phyloP scores from a whole-genome alignment of 2,329 filamentous ascomycete species.

The Cordyceps cicadae region DNA sequence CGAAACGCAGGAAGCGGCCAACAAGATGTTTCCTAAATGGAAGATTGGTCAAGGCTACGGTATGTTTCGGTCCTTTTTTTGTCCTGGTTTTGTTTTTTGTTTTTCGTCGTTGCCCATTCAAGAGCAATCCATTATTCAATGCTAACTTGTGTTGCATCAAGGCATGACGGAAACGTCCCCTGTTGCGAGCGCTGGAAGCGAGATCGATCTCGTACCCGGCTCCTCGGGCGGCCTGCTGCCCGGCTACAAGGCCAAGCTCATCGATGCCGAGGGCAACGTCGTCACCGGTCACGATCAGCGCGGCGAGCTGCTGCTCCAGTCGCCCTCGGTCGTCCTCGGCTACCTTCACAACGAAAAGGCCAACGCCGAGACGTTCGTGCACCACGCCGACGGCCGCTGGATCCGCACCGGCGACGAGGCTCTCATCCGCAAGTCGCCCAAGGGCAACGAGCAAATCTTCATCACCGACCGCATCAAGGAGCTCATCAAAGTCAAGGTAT shows the following conservation, averaged over 20 bases:
- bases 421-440: slow-evolving; percentile 53
- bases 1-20: slow-evolving; percentile 57
- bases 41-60: slow-evolving; percentile 65
- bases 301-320: slow-evolving; percentile 73
- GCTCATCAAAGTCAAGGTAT: slow-evolving; percentile 68
- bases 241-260: slow-evolving; percentile 52
- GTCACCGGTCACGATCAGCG: slow-evolving; percentile 61
- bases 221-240: slow-evolving; percentile 62
- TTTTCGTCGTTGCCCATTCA: no score
- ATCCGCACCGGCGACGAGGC: slow-evolving; percentile 83
- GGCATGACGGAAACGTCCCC: slow-evolving; percentile 68
- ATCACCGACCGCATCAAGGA: slow-evolving; percentile 70
- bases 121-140: no score
- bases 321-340: slow-evolving; percentile 68
- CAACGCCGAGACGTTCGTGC: slow-evolving; percentile 67
- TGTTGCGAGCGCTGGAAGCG: slow-evolving; percentile 50
- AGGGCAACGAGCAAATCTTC: slow-evolving; percentile 71
- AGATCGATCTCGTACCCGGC: slow-evolving; percentile 56
- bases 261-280: slow-evolving; percentile 59
- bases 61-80: slow-evolving; percentile 19
- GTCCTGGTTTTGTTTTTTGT: no score
- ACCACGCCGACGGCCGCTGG: slow-evolving; percentile 61
- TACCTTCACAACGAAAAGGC: slow-evolving; percentile 84
- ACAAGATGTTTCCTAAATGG: slow-evolving; percentile 55
- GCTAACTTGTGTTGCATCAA: background rate